Evolutionary conservation across 2,329 filamentous ascomycete genomes (phyloP).

Genomic region (Claviceps cyperi): DNA sequence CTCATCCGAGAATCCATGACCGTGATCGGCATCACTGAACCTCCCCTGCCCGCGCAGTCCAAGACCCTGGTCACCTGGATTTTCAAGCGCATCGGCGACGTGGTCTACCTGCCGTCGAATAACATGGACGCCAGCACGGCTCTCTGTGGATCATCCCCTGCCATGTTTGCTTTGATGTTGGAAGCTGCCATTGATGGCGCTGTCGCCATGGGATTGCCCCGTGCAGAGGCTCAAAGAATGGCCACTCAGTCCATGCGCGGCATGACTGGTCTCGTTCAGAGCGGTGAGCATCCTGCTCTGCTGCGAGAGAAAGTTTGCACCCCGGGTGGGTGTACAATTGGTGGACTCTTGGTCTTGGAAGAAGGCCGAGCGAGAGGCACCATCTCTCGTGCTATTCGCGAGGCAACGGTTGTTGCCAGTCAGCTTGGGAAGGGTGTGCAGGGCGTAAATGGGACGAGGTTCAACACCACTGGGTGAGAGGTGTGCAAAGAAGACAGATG

Average conservation of each 20-base stretch:
- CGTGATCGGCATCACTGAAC: conserved; percentile 51
- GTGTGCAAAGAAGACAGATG: not conserved
- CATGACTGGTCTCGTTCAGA: conserved; percentile 52
- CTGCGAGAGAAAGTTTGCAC: conserved; percentile 65
- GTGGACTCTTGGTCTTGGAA: conserved; percentile 58
- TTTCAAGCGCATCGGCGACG: conserved; percentile 59
- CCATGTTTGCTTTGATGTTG: conserved; percentile 61
- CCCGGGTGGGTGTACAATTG: conserved; percentile 65
- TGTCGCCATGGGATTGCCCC: conserved; percentile 63
- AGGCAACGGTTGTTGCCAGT: conserved; percentile 55
- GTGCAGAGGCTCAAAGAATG: conserved; percentile 61
- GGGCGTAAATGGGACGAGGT: conserved; percentile 22
- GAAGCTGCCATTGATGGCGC: conserved; percentile 65
- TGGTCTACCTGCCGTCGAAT: conserved; percentile 49
- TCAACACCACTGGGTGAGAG: conserved; percentile 5
- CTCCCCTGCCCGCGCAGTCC: conserved; percentile 39
- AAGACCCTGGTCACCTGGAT: conserved; percentile 56
- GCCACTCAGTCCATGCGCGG: conserved; percentile 68
- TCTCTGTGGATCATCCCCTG: conserved; percentile 59
- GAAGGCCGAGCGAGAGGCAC: conserved; percentile 55
- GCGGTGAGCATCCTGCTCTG: conserved; percentile 60
- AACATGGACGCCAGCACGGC: conserved; percentile 63
- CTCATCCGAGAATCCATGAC: conserved; percentile 73
- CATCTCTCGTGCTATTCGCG: conserved; percentile 52
- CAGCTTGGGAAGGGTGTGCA: conserved; percentile 35